A percentile compares a stretch with the other conserved stretches of the same genome.
Evolutionary conservation across 2,329 filamentous ascomycete genomes (phyloP).

Genomic region (Xylaria digitata): DNA sequence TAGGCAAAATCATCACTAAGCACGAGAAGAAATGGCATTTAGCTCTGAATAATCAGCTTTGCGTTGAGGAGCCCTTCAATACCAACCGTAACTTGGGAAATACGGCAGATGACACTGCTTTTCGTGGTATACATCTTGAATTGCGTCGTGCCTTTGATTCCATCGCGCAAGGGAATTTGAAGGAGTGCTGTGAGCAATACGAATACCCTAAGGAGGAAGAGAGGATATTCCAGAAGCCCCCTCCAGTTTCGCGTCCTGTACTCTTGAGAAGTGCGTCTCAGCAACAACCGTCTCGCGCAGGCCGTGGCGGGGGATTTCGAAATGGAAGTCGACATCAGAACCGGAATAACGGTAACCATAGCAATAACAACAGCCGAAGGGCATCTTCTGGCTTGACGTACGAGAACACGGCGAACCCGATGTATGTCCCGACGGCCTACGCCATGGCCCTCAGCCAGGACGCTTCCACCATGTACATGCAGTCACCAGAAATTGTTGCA

Average conservation of each 20-base stretch:
- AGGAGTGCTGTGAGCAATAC: conserved; percentile 87
- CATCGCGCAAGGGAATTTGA: conserved; percentile 80
- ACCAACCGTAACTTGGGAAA: conserved; percentile 89
- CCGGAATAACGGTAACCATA: conserved; percentile 55
- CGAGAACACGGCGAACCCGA: conserved; percentile 56
- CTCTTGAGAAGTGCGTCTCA: conserved; percentile 71
- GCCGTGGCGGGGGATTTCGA: conserved; percentile 57
- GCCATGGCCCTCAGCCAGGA: conserved; percentile 60
- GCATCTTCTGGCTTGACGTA: conserved; percentile 66
- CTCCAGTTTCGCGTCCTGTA: conserved; percentile 65
- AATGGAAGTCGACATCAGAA: conserved; percentile 59
- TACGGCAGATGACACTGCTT: conserved; percentile 94
- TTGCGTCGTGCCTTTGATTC: conserved; percentile 88
- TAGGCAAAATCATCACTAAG: conserved; percentile 82
- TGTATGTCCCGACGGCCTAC: conserved; percentile 56
- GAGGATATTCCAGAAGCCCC: conserved; percentile 68
- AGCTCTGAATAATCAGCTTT: conserved; percentile 82
- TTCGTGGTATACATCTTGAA: conserved; percentile 89
- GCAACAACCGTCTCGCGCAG: conserved; percentile 62
- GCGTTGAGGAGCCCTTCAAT: conserved; percentile 98
- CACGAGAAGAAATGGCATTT: conserved; percentile 90
- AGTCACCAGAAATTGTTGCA: conserved; percentile 54
- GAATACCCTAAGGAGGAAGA: conserved; percentile 88
- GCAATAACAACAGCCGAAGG: conserved; percentile 55
- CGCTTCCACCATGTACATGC: conserved; percentile 60